phyloP scores from a whole-genome alignment of 768 basidiomycete genomes.

The Mycena sanguinolenta region DNA sequence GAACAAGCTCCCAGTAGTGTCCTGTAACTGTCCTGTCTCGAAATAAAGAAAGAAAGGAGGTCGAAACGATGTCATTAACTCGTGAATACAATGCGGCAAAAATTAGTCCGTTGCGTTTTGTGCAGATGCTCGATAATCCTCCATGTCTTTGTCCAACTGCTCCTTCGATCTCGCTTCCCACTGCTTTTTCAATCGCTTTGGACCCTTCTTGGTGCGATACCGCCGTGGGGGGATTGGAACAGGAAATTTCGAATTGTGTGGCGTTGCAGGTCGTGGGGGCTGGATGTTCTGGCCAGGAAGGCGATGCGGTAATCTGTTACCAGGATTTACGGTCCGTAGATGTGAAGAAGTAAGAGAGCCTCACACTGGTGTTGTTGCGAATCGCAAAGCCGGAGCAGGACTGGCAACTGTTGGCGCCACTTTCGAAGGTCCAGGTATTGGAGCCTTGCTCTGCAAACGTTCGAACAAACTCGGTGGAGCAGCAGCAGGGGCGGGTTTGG shows the following conservation, averaged over 20 bases:
- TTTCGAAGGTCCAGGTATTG: conserved; percentile 21
- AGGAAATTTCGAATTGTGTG: conserved; percentile 37
- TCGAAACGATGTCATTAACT: conserved; percentile 7
- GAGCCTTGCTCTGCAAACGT: conserved; percentile 25
- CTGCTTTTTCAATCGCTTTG: conserved; percentile 77
- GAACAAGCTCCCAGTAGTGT: background rate
- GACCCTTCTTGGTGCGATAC: conserved; percentile 76
- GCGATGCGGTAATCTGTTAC: conserved; percentile 22
- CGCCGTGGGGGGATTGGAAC: conserved; percentile 52
- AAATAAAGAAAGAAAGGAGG: background rate
- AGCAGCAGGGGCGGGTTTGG: conserved; percentile 28
- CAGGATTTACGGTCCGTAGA: conserved; percentile 8
- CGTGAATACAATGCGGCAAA: background rate
- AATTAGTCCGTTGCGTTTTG: conserved; percentile 15
- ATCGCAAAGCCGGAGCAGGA: conserved; percentile 27
- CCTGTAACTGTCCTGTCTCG: background rate
- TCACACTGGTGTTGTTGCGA: conserved; percentile 33
- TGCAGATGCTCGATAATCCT: conserved; percentile 71
- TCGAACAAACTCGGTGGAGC: conserved; percentile 33
- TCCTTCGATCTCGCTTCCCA: conserved; percentile 55
- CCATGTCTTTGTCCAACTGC: conserved; percentile 85
- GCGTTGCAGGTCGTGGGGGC: conserved; percentile 42
- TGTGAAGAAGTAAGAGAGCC: conserved; percentile 20
- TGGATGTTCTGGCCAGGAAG: conserved; percentile 25
- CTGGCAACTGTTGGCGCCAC: background rate